Evolutionary conservation across 176 grass and related monocot species (phyloP), one percentile per base, ranked within the genome.

Genomic region (Phoenix roebelenii): DNA sequence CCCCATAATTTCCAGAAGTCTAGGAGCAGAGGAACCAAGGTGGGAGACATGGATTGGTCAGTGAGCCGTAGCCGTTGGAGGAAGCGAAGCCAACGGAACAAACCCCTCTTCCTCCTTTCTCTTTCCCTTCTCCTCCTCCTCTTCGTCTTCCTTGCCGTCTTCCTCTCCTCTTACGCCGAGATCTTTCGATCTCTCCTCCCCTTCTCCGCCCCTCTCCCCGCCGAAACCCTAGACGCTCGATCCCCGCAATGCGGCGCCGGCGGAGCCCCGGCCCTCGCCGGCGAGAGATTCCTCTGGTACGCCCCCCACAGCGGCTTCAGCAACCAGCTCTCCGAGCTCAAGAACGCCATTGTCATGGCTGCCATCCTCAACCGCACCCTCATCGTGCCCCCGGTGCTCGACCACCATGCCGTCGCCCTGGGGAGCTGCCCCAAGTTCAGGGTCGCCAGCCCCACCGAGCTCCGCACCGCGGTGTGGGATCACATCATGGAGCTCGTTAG

Each of bases 401-500:
- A 98, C 58, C 87, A 98, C 87, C 87, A 92, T 54, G 84, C 93
- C 60, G 81, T 98, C 63, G 81, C 59, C 57, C 87, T 98, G 16
- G 93, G 93, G 59, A 98, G 93, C 67, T 98, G 88, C 57, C 84
- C 88, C 22, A 98, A 98, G 73, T 98, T 98, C 66, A 83, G 88
- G 82, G 79, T 98, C 55, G 52, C 88, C 16, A 80, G 78, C 1
- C 82, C 93, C 3, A 0, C 81, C 15, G 74, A 68, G 2, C 84
- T 98, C 49, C 87, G 88, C 12, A 19, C 63, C 4, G 73, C 82
- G 54, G 79, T 98, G 1, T 98, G 87, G 87, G 93, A 92, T 64
- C 88, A 98, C 49, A 22, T 77, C 30, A 85, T 89, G 82, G 78
- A 85, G 51, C 81, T 98, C 54, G 69, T 92, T 64, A 74, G 50